Base-by-base conservation (phyloP, 495 filamentous ascomycete species). In the Xylaria telfairii region DNA sequence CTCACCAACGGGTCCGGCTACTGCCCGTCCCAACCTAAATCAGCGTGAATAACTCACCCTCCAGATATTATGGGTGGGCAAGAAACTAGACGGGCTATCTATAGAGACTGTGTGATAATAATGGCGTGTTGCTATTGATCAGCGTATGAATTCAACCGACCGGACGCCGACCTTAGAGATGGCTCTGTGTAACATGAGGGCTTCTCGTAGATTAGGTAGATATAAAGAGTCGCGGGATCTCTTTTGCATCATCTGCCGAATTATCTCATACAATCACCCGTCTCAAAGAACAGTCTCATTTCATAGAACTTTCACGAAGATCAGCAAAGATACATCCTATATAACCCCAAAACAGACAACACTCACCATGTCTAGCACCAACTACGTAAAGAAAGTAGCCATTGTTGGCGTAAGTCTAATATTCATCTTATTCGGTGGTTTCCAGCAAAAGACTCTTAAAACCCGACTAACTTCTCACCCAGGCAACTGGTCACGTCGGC, bases 401-500 rank as follows among this genome's bases (percentile, higher is more conserved):
- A 79, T 88, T 28, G 82, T 87, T 12, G 86, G 85, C 1, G 82
- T 85, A 80, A 77, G 81, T 77, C 2, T 10, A 62, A 24, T 21
- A 12, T 28, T 42, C 1, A 21, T 26, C 56, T 39, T 21, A 6
- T 30, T 26, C 21, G 15, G 10, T n/a, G 5, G 26, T 37, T 54
- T 1, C 17, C 28, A 44, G 24, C 26, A 59, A 21, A 17, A 64
- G 30, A 59, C 17, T 28, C 49, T 26, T 67, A 30, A 57, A 15
- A 17, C 65, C n/a, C 28, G 15, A 10, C 60, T 71, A 10, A 73
- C 53, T 0, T 62, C 49, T n/a, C 1, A 13, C 19, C 10, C 69
- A 92, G 89, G 88, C 87, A 7, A 83, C 81, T 57, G 91, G 92
- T 59, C 82, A 83, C 49, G 71, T 85, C 47, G 91, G 91, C 67